Evolutionary conservation across 75 land plant genomes (phyloP), one percentile per base, ranked within the genome.

Genomic region (Adiantum capillusveneris): DNA sequence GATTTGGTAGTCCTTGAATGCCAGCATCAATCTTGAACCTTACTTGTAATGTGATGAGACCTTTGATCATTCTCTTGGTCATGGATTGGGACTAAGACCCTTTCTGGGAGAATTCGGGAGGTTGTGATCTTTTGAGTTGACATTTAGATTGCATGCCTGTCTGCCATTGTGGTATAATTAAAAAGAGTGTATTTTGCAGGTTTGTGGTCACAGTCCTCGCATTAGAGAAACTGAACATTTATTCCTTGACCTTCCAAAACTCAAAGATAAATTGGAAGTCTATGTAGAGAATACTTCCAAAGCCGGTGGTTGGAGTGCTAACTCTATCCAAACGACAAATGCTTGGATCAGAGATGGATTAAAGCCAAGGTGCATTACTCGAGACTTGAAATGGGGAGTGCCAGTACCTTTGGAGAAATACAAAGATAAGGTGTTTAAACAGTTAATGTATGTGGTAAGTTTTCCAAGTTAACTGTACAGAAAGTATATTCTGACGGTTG

Each of bases 311-410:
- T 94, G 99, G 99, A 94, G 96, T 73, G 78, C 82, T 63, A 94
- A 94, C 72, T 95, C 99, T 27, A 68, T 90, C 31, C 90, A 86
- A 61, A 65, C 84, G 17, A 94, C 99, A 13, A 62, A 82, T 74
- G 87, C 96, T 17, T 94, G 99, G 99, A 76, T 90, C n/a, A 79
- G 69, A 56, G 99, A 94, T 77, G 98, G 98, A 18, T 63, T 94
- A 46, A 90, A 78, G 67, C 79, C 69, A 21, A 77, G 99, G 6
- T 94, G 99, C 46, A 94, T 94, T 56, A 94, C 99, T 13, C 85
- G 99, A 25, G 99, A 94, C 75, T 73, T 94, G 7, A 94, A 94
- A 57, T 94, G 99, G 99, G 99, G 99, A 16, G 96, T 94, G 48
- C 88, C 99, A 45, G 99, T 94, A 21, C 99, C 99, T n/a, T 83